A percentile compares a stretch with the other conserved stretches of the same genome.
phyloP scores from a whole-genome alignment of 768 basidiomycete genomes.

The Rhodotorula taiwanensis region DNA sequence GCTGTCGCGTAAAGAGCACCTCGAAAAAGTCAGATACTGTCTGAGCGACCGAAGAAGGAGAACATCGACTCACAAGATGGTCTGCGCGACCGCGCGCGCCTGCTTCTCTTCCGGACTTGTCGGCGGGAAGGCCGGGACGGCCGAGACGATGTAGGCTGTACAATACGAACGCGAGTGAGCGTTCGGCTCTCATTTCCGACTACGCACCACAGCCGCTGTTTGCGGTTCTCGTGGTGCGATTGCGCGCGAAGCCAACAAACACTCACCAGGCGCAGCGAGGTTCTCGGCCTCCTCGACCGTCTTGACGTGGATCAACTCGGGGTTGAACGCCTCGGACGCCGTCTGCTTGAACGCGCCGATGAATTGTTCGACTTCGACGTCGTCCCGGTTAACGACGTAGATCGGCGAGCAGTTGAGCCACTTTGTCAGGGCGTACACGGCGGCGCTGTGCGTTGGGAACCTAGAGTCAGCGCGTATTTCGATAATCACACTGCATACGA shows the following conservation, averaged over 20 bases:
- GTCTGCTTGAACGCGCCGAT: conserved; percentile 31
- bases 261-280: conserved; percentile 32
- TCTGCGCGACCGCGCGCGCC: conserved; percentile 35
- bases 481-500: background rate
- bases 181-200: background rate
- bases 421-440: conserved; percentile 35
- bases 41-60: too few species aligned
- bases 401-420: conserved; percentile 36
- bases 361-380: conserved; percentile 36
- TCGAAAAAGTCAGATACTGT: background rate
- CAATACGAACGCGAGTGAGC: background rate
- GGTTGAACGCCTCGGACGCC: conserved; percentile 30
- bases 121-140: conserved; percentile 39
- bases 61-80: conserved; percentile 28
- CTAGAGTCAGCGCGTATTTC: background rate
- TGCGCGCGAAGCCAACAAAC: too few species aligned
- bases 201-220: background rate
- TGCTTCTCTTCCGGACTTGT: conserved; percentile 31
- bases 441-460: conserved; percentile 28
- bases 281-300: conserved; percentile 36
- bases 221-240: background rate
- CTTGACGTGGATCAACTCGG: conserved; percentile 37
- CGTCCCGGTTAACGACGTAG: conserved; percentile 41
- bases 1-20: conserved; percentile 4
- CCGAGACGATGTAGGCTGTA: conserved; percentile 38